Percentiles rank a stretch among this genome's conserved stretches.
These are phyloP conservation scores for Erysimum cheiri DNA, from an alignment of 441 rosid species.

Conservation along the genomic window DNA sequence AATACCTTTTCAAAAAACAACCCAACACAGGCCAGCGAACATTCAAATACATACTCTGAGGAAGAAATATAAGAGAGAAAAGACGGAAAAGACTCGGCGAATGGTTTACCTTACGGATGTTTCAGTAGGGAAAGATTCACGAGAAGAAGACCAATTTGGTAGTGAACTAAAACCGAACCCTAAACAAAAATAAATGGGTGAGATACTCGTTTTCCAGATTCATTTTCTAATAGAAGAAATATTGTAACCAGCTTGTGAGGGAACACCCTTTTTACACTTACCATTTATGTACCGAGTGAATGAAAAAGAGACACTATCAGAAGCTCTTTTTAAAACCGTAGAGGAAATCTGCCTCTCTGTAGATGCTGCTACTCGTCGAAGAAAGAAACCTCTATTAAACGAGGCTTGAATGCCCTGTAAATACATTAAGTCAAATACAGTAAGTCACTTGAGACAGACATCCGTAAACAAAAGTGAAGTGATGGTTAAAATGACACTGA, in stretches of 20 bases:
- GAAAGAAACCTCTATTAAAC: conserved; percentile 50
- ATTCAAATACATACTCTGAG: conserved; percentile 4
- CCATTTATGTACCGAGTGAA: conserved; percentile 50
- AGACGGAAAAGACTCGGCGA: not conserved
- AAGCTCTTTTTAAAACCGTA: conserved; percentile 29
- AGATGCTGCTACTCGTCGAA: conserved; percentile 40
- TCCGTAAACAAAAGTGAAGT: conserved; percentile 28
- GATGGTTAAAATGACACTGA: not conserved
- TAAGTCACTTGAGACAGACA: no score
- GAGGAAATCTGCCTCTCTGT: conserved; percentile 42
- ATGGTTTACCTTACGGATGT: conserved; percentile 40
- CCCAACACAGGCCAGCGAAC: conserved; percentile 12
- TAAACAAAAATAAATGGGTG: conserved; percentile 12
- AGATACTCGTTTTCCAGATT: not conserved
- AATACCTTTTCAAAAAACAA: conserved; percentile 51
- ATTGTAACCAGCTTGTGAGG: conserved; percentile 13
- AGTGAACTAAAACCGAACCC: conserved; percentile 33
- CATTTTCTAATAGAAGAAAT: not conserved
- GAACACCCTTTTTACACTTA: conserved; percentile 32
- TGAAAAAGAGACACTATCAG: conserved; percentile 49
- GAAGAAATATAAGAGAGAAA: conserved; percentile 8
- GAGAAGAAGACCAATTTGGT: conserved; percentile 22
- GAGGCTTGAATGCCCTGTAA: conserved; percentile 62
- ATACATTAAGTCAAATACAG: conserved; percentile 3
- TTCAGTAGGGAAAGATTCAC: conserved; percentile 21